A percentile compares a stretch with the other conserved stretches of the same genome.
Evolutionary conservation across 2,329 filamentous ascomycete genomes (phyloP).

Genomic region (Claviceps quebecensis): DNA sequence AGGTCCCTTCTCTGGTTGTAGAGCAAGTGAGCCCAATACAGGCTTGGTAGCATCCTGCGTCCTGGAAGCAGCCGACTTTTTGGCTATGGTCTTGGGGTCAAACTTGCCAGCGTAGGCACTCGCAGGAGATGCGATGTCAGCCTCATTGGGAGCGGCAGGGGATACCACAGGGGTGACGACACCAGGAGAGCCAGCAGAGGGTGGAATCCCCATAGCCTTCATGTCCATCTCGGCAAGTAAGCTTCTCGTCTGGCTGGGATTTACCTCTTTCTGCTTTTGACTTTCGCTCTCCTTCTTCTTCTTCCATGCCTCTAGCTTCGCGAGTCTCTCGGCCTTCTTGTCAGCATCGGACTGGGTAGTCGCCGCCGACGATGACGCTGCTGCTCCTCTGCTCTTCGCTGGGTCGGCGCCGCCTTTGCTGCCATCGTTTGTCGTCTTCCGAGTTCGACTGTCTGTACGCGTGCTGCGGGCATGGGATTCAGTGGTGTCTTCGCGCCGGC

Average conservation of each 20-base stretch:
- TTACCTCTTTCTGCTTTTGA: constrained; percentile 55
- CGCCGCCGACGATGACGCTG: constrained; percentile 29
- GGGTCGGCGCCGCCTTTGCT: constrained; percentile 38
- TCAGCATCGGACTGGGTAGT: constrained; percentile 51
- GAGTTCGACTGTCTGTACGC: constrained; percentile 46
- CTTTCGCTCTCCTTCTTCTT: constrained; percentile 70
- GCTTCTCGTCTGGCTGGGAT: constrained; percentile 49
- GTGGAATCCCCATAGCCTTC: constrained; percentile 39
- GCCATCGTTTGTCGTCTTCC: constrained; percentile 37
- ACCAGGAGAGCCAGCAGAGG: constrained; percentile 35
- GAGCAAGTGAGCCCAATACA: constrained; percentile 33
- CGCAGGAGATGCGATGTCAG: constrained; percentile 36
- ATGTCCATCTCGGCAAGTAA: constrained; percentile 62
- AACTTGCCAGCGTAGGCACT: constrained; percentile 63
- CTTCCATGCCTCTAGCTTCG: constrained; percentile 83
- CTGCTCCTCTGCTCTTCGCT: constrained; percentile 38
- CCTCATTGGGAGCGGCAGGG: constrained; percentile 28
- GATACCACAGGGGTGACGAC: constrained; percentile 34
- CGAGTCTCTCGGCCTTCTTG: constrained; percentile 63
- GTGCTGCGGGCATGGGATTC: constrained; percentile 54
- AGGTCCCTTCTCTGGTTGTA: constrained; percentile 22
- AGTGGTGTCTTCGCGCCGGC: constrained; percentile 55
- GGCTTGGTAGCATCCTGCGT: constrained; percentile 37
- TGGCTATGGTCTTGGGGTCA: constrained; percentile 73
- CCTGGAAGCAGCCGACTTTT: constrained; percentile 53